These are phyloP conservation scores for Boletellus dicymbophilus DNA, from an alignment of 1,284 basidiomycete genomes.

Conservation along the genomic window DNA sequence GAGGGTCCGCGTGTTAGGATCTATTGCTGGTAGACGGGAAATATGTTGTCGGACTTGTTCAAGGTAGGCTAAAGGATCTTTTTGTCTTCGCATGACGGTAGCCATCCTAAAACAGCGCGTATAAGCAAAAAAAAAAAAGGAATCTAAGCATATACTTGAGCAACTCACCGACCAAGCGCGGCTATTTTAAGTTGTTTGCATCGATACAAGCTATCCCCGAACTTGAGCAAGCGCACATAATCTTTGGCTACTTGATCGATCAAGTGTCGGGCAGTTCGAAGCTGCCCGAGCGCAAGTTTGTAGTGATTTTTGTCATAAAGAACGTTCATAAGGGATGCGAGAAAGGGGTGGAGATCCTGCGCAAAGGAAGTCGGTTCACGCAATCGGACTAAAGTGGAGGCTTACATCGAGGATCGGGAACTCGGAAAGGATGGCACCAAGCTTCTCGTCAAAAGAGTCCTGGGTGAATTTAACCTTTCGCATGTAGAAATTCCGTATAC, in stretches of 20 bases:
- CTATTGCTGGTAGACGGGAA: conserved; percentile 93
- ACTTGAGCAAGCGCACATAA: conserved; percentile 93
- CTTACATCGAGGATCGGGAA: conserved; percentile 96
- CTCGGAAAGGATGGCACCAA: conserved; percentile 91
- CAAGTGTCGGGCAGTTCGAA: conserved; percentile 90
- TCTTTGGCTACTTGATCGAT: conserved; percentile 97
- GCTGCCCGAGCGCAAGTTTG: conserved; percentile 94
- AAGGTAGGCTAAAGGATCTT: conserved; percentile 94
- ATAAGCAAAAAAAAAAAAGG: conserved; percentile 5
- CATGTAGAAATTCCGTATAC: conserved; percentile 97
- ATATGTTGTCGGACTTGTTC: conserved; percentile 98
- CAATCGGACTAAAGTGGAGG: conserved; percentile 11
- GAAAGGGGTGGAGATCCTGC: conserved; percentile 93
- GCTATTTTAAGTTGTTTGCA: conserved; percentile 97
- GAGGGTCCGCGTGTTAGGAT: conserved; percentile 95
- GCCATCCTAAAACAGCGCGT: conserved; percentile 69
- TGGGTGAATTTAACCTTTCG: conserved; percentile 99
- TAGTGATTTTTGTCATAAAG: conserved; percentile 99
- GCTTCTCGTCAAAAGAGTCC: conserved; percentile 96
- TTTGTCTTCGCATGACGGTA: conserved; percentile 95
- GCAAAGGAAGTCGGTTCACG: conserved; percentile 8
- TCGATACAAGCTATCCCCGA: conserved; percentile 93
- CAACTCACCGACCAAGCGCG: conserved; percentile 84
- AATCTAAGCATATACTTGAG: not conserved
- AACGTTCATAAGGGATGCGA: conserved; percentile 92